Base-by-base conservation (phyloP, 805 yeast genomes). In the Wickerhamomyces strasburgensis region DNA sequence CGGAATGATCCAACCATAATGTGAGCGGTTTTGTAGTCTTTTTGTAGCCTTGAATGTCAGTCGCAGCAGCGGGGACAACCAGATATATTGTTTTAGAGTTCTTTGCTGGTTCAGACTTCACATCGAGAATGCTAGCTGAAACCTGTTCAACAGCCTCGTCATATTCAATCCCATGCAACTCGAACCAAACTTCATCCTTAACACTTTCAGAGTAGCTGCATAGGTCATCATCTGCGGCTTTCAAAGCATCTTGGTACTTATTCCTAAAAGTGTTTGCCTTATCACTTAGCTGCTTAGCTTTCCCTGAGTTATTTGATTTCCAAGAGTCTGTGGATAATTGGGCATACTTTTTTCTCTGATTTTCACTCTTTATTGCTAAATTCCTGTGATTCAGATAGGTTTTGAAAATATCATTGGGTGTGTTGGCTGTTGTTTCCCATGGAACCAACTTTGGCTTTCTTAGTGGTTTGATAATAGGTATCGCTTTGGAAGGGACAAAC, bases 1-100 rank as follows among this genome's bases (percentile, higher is more conserved):
- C 70, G 38, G 57, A 44, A 27, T 56, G 52, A 42, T 66, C 67
- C 5, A 68, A 46, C 58, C 56, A 51, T 15, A 59, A 31, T 1
- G 46, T 35, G 3, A 56, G 14, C 16, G 58, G 56, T 29, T 54
- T 56, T 3, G 60, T 54, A 8, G 53, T 52, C 27, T 49, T 54
- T 25, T 51, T 56, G 26, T 39, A 51, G 17, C 34, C 46, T 1
- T 35, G 17, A 24, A 29, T 31, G 30, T 49, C 44, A 10, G 38
- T n/a, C n/a, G 40, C 33, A 5, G 23, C 11, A 5, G 54, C 34
- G 3, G 59, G 58, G 9, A 54, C 59, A 18, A 53, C 48, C 4
- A 54, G 16, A 27, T 46, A 57, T 2, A 44, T 44, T 1, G 47
- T 39, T 21, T 45, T 48, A 2, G 46, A 17, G 11, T 34, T 34